Conservation (phyloP, 2,329 filamentous ascomycete species). For the Fusarium marasasianum region DNA sequence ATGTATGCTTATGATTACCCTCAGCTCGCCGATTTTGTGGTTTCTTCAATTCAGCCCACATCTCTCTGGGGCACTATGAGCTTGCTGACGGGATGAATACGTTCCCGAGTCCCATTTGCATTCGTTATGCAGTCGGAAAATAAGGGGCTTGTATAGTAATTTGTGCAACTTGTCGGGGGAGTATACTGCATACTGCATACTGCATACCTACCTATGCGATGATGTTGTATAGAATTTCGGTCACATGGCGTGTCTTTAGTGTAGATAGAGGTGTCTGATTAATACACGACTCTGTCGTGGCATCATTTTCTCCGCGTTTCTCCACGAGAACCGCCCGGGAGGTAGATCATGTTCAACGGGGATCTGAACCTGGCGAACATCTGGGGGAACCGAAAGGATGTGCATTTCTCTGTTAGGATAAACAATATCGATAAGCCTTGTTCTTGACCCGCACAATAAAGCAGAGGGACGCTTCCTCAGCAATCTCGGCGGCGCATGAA, state of each 20-base stretch:
- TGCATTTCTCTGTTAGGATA: not conserved
- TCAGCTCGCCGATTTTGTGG: not conserved
- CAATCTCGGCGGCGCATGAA: not conserved
- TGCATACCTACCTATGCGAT: not conserved
- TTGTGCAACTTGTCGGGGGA: not conserved
- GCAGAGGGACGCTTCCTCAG: not conserved
- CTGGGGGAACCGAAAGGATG: conserved; percentile 3
- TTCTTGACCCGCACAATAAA: not conserved
- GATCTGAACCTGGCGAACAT: conserved; percentile 12
- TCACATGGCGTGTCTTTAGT: not conserved
- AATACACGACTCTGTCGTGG: not conserved
- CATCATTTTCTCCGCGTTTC: conserved; percentile 18
- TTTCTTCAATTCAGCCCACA: not conserved
- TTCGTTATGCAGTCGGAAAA: not conserved
- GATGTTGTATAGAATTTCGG: not conserved
- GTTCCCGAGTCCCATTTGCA: not conserved
- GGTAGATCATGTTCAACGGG: conserved; percentile 21
- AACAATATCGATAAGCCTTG: conserved; percentile 11
- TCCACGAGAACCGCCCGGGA: conserved; percentile 31
- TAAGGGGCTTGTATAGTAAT: conserved; percentile 1
- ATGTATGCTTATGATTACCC: not conserved
- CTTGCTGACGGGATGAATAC: not conserved
- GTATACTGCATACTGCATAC: not conserved
- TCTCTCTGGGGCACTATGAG: not conserved
- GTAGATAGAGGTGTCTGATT: not conserved